These are phyloP conservation scores for Acanthamoeba healyi DNA, from an alignment of 208 protist genomes.

Conservation along the genomic window DNA sequence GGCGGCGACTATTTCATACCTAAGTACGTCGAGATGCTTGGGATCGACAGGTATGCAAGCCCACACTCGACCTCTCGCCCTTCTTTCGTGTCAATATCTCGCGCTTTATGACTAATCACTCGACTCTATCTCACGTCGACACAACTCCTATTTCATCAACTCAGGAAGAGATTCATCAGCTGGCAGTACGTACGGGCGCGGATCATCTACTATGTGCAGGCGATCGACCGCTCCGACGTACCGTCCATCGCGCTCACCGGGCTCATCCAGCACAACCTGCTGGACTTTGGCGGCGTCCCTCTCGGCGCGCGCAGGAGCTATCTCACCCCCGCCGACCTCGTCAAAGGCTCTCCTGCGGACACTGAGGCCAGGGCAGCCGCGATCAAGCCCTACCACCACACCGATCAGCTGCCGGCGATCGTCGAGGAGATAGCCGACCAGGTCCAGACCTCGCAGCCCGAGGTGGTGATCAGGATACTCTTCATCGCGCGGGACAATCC, in stretches of 20 bases:
- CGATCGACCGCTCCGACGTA: conserved; percentile 25
- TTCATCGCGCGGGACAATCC: conserved; percentile 16
- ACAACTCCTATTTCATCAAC: background rate
- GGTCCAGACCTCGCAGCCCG: background rate
- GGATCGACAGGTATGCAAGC: background rate
- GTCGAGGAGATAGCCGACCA: background rate
- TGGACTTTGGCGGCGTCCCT: background rate
- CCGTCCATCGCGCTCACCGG: background rate
- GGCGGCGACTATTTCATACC: background rate
- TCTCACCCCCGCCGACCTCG: background rate
- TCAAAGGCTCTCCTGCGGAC: background rate
- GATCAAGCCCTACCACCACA: background rate
- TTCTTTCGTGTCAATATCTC: background rate
- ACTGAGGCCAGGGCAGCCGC: background rate
- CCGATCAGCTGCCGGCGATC: background rate
- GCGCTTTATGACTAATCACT: too few species aligned
- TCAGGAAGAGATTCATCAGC: background rate
- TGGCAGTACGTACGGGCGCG: background rate
- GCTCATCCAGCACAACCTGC: background rate
- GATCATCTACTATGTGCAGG: background rate
- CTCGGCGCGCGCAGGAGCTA: background rate
- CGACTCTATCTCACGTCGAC: background rate
- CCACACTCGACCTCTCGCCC: too few species aligned
- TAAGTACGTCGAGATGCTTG: background rate
- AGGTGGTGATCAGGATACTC: background rate